Conservation (phyloP, 495 filamentous ascomycete species). For the Penicillium arizonense region DNA sequence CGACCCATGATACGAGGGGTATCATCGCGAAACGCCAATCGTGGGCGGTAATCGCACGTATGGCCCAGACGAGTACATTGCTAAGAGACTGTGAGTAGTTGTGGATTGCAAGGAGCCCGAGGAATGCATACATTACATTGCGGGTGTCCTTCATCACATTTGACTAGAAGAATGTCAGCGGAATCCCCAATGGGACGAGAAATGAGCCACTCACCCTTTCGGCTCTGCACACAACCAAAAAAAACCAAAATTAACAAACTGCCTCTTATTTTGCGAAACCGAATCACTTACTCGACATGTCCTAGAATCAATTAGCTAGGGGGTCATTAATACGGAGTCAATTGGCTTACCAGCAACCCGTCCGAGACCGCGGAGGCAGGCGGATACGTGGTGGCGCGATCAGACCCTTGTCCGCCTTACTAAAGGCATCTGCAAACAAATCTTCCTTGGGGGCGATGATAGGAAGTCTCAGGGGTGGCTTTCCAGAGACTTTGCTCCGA, state of each 20-base stretch:
- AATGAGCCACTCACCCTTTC: conserved; percentile 43
- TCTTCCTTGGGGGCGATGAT: conserved; percentile 52
- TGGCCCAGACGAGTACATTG: conserved; percentile 58
- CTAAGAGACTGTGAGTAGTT: conserved; percentile 25
- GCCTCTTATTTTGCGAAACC: conserved; percentile 5
- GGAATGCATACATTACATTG: conserved; percentile 48
- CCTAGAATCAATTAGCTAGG: conserved; percentile 27
- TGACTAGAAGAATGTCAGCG: conserved; percentile 31
- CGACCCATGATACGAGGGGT: conserved; percentile 54
- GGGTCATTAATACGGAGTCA: conserved; percentile 4
- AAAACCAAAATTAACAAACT: conserved; percentile 16
- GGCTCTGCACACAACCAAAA: conserved; percentile 36
- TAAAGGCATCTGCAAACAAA: conserved; percentile 10
- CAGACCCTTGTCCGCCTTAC: conserved; percentile 26
- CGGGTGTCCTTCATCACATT: conserved; percentile 54
- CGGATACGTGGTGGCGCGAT: conserved; percentile 43
- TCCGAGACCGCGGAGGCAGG: conserved; percentile 52
- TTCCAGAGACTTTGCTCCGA: conserved; percentile 32
- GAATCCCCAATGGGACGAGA: conserved; percentile 1
- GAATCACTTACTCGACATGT: conserved; percentile 47
- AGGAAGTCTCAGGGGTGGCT: conserved; percentile 39
- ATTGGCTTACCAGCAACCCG: conserved; percentile 51
- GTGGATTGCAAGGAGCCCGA: conserved; percentile 1
- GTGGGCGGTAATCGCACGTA: conserved; percentile 56
- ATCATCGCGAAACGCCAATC: conserved; percentile 55